phyloP scores from a whole-genome alignment of 139 green algal species.

The Chlamydomonas sphaeroides region DNA sequence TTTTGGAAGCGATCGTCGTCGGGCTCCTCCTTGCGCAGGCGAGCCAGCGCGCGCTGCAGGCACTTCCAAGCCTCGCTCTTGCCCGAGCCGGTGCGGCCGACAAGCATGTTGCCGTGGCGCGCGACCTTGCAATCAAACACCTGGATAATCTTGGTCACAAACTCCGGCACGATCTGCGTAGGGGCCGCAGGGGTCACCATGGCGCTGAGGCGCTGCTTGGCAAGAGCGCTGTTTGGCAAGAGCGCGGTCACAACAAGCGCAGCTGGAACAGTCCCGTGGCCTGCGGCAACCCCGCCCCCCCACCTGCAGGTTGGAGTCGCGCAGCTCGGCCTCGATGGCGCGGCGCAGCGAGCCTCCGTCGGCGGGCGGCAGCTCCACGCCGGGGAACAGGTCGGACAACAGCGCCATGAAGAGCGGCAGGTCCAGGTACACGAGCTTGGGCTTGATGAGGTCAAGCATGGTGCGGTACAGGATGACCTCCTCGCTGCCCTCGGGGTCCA shows the following conservation, averaged over 20 bases:
- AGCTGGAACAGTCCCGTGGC: too few relatives aligned
- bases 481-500: constrained; percentile 78
- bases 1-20: constrained; percentile 75
- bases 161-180: constrained; percentile 80
- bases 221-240: neutral
- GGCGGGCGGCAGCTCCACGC: constrained; percentile 75
- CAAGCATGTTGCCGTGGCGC: constrained; percentile 93
- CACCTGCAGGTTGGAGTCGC: constrained; percentile 76
- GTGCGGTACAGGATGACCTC: constrained; percentile 86
- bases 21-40: constrained; percentile 72
- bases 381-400: constrained; percentile 87
- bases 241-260: too few relatives aligned
- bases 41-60: constrained; percentile 71
- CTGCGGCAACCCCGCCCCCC: too few relatives aligned
- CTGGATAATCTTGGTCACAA: constrained; percentile 90
- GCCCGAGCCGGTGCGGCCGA: constrained; percentile 85
- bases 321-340: constrained; percentile 80
- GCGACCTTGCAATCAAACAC: constrained; percentile 93
- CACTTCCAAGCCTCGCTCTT: constrained; percentile 86
- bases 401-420: constrained; percentile 87
- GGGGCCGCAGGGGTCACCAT: neutral
- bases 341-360: constrained; percentile 68
- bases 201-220: neutral
- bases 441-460: constrained; percentile 88
- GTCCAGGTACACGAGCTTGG: constrained; percentile 89